These are phyloP conservation scores for Cordyceps farinosa DNA, from an alignment of 2,329 filamentous ascomycete species.

Conservation along the genomic window DNA sequence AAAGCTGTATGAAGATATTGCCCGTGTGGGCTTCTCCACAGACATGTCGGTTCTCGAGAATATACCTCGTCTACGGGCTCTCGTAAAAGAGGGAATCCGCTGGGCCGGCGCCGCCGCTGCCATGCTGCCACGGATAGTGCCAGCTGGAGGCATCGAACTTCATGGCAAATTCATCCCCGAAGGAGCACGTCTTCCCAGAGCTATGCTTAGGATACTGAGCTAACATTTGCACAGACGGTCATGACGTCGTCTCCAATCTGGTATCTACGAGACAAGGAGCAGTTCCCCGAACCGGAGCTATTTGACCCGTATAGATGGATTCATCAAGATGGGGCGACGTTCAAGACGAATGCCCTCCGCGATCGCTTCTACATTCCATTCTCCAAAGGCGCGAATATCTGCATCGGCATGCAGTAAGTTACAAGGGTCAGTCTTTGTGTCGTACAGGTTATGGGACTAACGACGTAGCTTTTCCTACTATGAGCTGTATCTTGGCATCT, in stretches of 20 bases:
- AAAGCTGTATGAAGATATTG: background rate
- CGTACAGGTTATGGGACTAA: background rate
- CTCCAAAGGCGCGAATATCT: slow-evolving; percentile 28
- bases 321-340: background rate
- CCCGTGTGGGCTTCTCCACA: background rate
- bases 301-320: background rate
- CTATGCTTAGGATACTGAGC: background rate
- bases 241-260: background rate
- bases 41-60: background rate
- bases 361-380: slow-evolving; percentile 30
- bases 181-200: background rate
- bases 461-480: slow-evolving; percentile 19
- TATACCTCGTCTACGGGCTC: background rate
- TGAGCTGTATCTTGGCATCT: slow-evolving; percentile 20
- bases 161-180: background rate
- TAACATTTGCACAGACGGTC: background rate
- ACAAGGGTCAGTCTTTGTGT: too few species aligned
- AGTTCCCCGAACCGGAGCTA: background rate
- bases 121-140: background rate
- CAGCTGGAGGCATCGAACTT: background rate
- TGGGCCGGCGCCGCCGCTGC: background rate
- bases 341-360: slow-evolving; percentile 21
- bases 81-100: background rate
- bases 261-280: background rate
- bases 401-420: slow-evolving; percentile 29